Evolutionary conservation across 2,329 filamentous ascomycete genomes (phyloP).

Genomic region (Septoria petroselini): DNA sequence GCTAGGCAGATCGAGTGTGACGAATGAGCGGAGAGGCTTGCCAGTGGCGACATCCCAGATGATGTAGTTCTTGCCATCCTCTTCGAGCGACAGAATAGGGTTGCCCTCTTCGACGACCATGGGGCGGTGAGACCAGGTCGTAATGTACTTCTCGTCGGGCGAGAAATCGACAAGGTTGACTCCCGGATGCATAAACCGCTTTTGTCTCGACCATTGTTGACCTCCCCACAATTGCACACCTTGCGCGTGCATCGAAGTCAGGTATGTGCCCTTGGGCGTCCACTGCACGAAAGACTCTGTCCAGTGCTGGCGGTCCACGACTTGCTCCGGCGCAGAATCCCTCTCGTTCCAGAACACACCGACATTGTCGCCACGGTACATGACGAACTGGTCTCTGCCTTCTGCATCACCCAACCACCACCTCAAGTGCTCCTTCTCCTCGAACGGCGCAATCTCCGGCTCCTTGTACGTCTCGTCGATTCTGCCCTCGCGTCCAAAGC

Average conservation of each 20-base stretch:
- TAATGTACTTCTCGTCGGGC: constrained; percentile 84
- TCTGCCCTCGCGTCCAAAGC: constrained; percentile 88
- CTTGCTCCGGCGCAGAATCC: constrained; percentile 78
- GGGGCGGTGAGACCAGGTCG: constrained; percentile 93
- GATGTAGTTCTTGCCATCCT: constrained; percentile 98
- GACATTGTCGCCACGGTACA: constrained; percentile 88
- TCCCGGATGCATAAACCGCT: constrained; percentile 89
- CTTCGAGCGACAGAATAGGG: constrained; percentile 70
- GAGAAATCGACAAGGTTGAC: constrained; percentile 97
- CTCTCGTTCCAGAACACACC: constrained; percentile 99
- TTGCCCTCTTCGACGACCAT: constrained; percentile 90
- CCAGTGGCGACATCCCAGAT: constrained; percentile 94
- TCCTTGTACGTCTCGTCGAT: constrained; percentile 86
- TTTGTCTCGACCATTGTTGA: constrained; percentile 80
- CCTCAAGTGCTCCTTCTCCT: constrained; percentile 88
- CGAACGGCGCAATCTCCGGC: constrained; percentile 78
- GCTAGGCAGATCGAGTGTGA: constrained; percentile 76
- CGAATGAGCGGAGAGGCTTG: constrained; percentile 88
- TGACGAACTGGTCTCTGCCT: constrained; percentile 90
- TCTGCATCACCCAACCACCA: constrained; percentile 89
- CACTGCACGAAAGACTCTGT: constrained; percentile 97
- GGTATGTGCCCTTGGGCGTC: constrained; percentile 90
- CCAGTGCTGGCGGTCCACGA: constrained; percentile 93
- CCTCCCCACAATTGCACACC: constrained; percentile 98
- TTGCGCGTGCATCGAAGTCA: constrained; percentile 91